These are phyloP conservation scores for Zygosaccharomyces sapae DNA, from an alignment of 1,139 yeast genomes.

Conservation along the genomic window DNA sequence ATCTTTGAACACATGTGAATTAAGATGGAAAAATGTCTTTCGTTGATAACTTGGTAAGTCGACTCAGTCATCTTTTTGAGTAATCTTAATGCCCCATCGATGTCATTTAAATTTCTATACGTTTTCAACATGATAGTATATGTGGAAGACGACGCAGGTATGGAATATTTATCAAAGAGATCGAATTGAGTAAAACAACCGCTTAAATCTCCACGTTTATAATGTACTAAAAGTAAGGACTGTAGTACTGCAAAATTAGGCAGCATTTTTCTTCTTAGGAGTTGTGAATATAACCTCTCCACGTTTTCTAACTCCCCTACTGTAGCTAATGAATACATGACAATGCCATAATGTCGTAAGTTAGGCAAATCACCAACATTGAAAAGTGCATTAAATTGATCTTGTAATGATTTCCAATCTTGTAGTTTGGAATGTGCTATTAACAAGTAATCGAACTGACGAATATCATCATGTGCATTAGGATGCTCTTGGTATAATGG, in stretches of 20 bases:
- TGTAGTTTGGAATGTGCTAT: constrained; percentile 48
- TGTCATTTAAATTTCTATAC: constrained; percentile 40
- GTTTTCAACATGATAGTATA: constrained; percentile 43
- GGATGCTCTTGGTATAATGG: constrained; percentile 21
- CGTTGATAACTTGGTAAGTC: constrained; percentile 18
- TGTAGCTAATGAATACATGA: constrained; percentile 58
- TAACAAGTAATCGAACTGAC: constrained; percentile 45
- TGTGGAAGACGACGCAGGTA: constrained; percentile 40
- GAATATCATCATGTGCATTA: constrained; percentile 32
- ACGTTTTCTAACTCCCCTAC: constrained; percentile 55
- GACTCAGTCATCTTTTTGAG: constrained; percentile 38
- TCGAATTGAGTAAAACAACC: constrained; percentile 45
- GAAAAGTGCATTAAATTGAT: constrained; percentile 57
- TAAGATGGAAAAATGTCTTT: constrained; percentile 33
- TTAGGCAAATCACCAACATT: constrained; percentile 56
- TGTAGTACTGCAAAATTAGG: constrained; percentile 50
- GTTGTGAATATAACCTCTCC: constrained; percentile 48
- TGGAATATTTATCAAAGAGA: constrained; percentile 38
- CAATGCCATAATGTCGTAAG: constrained; percentile 55
- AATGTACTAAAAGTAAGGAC: constrained; percentile 47
- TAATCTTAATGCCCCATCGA: constrained; percentile 41
- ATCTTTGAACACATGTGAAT: constrained; percentile 34
- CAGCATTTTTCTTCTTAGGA: constrained; percentile 43
- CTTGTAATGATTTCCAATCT: constrained; percentile 58
- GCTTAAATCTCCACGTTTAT: constrained; percentile 44